Percentiles rank a stretch among this genome's conserved stretches.
Evolutionary conservation across 768 basidiomycete species (phyloP).

Genomic region (Mycena capillaripes): DNA sequence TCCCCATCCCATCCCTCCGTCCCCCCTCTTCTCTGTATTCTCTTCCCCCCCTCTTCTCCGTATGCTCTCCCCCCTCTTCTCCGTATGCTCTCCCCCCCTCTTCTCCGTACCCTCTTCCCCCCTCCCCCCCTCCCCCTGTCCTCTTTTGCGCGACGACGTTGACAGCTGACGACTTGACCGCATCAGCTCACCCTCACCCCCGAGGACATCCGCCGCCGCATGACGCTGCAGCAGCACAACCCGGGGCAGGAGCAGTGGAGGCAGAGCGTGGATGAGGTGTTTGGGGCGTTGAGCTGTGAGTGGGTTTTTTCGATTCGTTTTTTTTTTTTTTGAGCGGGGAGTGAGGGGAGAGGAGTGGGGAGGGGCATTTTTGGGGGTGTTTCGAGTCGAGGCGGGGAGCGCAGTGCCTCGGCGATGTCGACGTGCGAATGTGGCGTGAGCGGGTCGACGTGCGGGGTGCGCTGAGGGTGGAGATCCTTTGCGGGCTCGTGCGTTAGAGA

Average conservation of each 20-base stretch:
- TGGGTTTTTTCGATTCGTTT: slow-evolving; percentile 32
- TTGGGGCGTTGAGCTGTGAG: slow-evolving; percentile 79
- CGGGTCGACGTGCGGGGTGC: too few species aligned
- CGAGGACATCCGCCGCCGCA: slow-evolving; percentile 73
- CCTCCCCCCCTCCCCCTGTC: too few species aligned
- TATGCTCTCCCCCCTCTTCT: background rate
- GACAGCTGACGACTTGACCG: slow-evolving; percentile 6
- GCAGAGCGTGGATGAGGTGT: slow-evolving; percentile 65
- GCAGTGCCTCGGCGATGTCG: too few species aligned
- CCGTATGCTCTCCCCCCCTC: too few species aligned
- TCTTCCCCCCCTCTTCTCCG: too few species aligned
- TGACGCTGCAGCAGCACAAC: slow-evolving; percentile 39
- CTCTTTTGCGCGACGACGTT: too few species aligned
- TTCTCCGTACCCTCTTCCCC: too few species aligned
- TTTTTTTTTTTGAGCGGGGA: background rate
- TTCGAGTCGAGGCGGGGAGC: background rate
- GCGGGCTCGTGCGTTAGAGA: too few species aligned
- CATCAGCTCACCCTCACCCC: slow-evolving; percentile 62
- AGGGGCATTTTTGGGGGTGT: background rate
- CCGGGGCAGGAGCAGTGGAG: slow-evolving; percentile 26
- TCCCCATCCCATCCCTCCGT: background rate
- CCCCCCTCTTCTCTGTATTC: too few species aligned
- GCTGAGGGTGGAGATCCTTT: too few species aligned
- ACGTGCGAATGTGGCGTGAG: too few species aligned
- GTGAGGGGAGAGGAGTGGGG: background rate